Percentiles rank a stretch among this genome's conserved stretches.
These are phyloP conservation scores for Fusarium torreyae DNA, from an alignment of 2,329 filamentous ascomycete species.

Conservation along the genomic window DNA sequence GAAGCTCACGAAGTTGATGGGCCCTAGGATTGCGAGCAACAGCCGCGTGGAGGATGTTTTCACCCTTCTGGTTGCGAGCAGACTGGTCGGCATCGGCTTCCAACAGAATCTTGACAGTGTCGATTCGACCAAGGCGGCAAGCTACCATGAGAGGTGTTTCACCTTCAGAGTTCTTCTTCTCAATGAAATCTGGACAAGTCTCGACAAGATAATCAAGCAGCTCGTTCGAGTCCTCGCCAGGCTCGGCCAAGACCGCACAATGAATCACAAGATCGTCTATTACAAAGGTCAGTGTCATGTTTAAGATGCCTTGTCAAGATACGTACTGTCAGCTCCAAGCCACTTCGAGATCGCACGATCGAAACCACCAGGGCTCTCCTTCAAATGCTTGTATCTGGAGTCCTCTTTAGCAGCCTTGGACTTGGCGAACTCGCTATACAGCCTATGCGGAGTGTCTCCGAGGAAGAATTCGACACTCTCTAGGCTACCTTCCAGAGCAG, in stretches of 20 bases:
- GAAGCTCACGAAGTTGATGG: constrained; percentile 61
- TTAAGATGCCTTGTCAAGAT: constrained; percentile 8
- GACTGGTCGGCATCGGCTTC: constrained; percentile 79
- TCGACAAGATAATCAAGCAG: constrained; percentile 78
- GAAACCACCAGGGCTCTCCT: constrained; percentile 72
- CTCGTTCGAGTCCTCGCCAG: constrained; percentile 60
- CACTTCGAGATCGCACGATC: constrained; percentile 74
- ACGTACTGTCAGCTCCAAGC: constrained; percentile 72
- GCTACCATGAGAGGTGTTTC: constrained; percentile 80
- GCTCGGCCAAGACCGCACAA: constrained; percentile 69
- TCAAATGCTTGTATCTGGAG: constrained; percentile 72
- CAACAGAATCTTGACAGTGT: constrained; percentile 74
- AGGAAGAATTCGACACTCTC: constrained; percentile 83
- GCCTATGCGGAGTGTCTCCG: constrained; percentile 76
- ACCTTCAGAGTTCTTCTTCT: constrained; percentile 71
- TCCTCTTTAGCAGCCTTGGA: constrained; percentile 74
- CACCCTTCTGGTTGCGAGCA: constrained; percentile 70
- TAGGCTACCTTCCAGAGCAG: constrained; percentile 71
- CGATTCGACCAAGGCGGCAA: constrained; percentile 67
- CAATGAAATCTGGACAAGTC: constrained; percentile 72
- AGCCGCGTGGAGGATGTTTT: constrained; percentile 79
- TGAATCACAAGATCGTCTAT: constrained; percentile 76
- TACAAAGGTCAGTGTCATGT: constrained; percentile 41
- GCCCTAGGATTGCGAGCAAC: constrained; percentile 53
- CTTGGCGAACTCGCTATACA: constrained; percentile 77